Percentiles rank a stretch among this genome's conserved stretches.
Evolutionary conservation across 805 yeast genomes (phyloP).

Genomic region (Blastobotrys parvus): DNA sequence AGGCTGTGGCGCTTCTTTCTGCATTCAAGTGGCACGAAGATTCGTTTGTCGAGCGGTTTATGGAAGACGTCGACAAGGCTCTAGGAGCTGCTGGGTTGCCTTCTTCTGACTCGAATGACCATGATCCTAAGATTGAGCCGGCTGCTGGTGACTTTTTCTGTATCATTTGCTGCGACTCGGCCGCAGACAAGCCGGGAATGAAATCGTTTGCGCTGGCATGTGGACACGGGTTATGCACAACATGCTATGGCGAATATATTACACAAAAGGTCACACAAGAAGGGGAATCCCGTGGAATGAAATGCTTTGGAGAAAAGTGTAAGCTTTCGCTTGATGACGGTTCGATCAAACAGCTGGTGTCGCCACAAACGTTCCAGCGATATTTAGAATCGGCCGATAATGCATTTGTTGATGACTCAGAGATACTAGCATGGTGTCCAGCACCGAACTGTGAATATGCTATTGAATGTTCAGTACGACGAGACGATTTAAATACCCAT

Average conservation of each 20-base stretch:
- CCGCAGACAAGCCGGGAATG: slow-evolving; percentile 36
- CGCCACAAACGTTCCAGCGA: slow-evolving; percentile 16
- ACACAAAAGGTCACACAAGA: slow-evolving; percentile 32
- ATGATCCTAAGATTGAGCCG: slow-evolving; percentile 8
- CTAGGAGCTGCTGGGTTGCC: slow-evolving; percentile 29
- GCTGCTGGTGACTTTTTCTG: slow-evolving; percentile 33
- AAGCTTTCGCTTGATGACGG: slow-evolving; percentile 28
- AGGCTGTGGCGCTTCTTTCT: slow-evolving; percentile 38
- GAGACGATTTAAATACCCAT: slow-evolving; percentile 14
- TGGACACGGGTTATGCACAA: slow-evolving; percentile 59
- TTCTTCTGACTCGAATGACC: slow-evolving; percentile 2
- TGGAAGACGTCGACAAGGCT: slow-evolving; percentile 36
- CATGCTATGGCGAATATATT: slow-evolving; percentile 61
- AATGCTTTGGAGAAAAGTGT: slow-evolving; percentile 58
- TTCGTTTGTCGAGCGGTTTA: slow-evolving; percentile 45
- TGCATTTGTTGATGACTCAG: slow-evolving; percentile 44
- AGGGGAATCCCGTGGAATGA: slow-evolving; percentile 33
- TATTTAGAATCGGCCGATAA: slow-evolving; percentile 24
- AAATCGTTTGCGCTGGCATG: slow-evolving; percentile 51
- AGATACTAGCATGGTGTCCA: slow-evolving; percentile 67
- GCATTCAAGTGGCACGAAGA: slow-evolving; percentile 54
- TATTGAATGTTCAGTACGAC: slow-evolving; percentile 34
- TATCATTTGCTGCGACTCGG: slow-evolving; percentile 63
- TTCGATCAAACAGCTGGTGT: slow-evolving; percentile 32
- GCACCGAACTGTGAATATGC: slow-evolving; percentile 67